Evolutionary conservation across 192 early-diverging fungal genomes (phyloP).

Genomic region (Backusella macrospora): DNA sequence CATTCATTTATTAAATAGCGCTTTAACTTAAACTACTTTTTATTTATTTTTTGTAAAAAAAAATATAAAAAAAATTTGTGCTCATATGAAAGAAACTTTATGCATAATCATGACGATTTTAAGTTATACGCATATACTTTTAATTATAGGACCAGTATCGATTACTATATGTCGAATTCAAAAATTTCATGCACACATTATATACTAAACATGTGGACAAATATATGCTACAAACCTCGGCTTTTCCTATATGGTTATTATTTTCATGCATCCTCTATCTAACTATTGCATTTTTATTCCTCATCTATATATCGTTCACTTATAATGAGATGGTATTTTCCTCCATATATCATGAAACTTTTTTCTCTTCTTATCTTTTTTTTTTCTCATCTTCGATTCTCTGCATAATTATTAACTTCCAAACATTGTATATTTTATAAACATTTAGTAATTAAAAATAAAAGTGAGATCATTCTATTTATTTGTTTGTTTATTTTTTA

Average conservation of each 20-base stretch:
- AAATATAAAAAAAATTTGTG: too few species aligned
- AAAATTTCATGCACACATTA: too few species aligned
- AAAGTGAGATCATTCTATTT: background rate
- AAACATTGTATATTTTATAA: background rate
- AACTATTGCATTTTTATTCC: too few species aligned
- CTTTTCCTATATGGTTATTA: background rate
- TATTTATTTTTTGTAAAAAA: too few species aligned
- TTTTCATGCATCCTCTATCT: background rate
- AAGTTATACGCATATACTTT: too few species aligned
- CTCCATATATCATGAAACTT: background rate
- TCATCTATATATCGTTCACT: background rate
- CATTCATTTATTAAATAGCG: background rate
- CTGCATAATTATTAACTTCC: background rate
- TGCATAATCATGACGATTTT: too few species aligned
- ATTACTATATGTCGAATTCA: too few species aligned
- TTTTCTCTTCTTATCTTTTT: background rate
- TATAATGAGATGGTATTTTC: background rate
- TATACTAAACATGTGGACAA: too few species aligned
- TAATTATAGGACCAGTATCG: too few species aligned
- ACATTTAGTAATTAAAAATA: background rate
- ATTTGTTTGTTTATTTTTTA: too few species aligned
- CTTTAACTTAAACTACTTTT: background rate
- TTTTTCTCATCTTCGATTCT: background rate
- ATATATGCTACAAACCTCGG: too few species aligned
- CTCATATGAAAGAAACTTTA: too few species aligned